Base-by-base conservation (phyloP, 805 yeast genomes). In the Barnettozyma populi region DNA sequence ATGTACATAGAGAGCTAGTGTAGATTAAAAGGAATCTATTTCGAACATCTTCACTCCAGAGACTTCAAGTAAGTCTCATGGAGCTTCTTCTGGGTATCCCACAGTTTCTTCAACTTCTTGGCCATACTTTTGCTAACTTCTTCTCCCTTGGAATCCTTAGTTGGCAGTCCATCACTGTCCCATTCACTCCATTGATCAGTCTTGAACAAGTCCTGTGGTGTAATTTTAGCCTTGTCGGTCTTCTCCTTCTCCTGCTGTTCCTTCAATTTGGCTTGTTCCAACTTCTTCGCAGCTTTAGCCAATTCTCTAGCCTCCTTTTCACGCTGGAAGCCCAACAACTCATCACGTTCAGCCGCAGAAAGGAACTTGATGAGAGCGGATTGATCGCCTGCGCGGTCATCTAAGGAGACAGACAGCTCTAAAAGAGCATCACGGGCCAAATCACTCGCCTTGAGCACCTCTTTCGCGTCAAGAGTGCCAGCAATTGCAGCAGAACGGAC, bases 131-230 rank as follows among this genome's bases (percentile, higher is more conserved):
- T 94, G 36, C 94, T 76, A 6, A 94, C 75, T 54, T 86, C 94
- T 56, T 81, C 88, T 11, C 98, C 98, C 9, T 78, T 79, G 31
- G 70, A 74, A 54, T 83, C 87, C 61, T 80, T 82, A 0, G 81
- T 74, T 18, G 99, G 99, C 16, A 94, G 49, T 1, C 99, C 99
- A 32, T 75, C 67, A 23, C 76, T 90, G 62, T 94, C 97, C 86
- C 92, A 94, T 61, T 79, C 86, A 9, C 79, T 66, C 63, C 79
- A 94, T 48, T 75, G 77, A 5, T 61, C 67, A 46, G 78, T 77
- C 57, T 73, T 76, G 70, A 90, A 94, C 81, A 94, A 68, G 23
- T 86, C 90, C 36, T 62, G 50, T 2, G 98, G 96, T 8, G 80
- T 63, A 3, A 82, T 55, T 59, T 79, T 81, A 52, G 92, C 86